These are phyloP conservation scores for Rauvolfia tetraphylla DNA, from an alignment of 257 asterid genomes.

Conservation along the genomic window DNA sequence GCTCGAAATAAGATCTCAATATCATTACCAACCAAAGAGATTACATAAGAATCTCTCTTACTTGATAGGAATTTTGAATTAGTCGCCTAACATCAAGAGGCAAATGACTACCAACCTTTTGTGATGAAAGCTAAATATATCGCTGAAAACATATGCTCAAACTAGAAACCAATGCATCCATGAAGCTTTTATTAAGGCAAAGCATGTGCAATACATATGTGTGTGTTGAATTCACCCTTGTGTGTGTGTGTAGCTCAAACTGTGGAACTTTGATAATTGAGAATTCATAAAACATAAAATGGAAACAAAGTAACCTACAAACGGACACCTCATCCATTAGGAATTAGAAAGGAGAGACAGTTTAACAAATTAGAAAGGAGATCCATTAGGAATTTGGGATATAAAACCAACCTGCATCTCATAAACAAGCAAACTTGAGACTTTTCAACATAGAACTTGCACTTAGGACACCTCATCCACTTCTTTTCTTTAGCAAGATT, in stretches of 20 bases:
- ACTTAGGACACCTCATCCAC: constrained; percentile 55
- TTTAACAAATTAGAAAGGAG: neutral
- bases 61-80: neutral
- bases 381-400: neutral
- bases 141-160: neutral
- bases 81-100: neutral
- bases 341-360: neutral
- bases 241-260: too few relatives aligned
- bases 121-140: neutral
- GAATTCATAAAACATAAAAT: too few relatives aligned
- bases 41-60: neutral
- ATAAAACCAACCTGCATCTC: constrained; percentile 54
- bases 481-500: constrained; percentile 14
- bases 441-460: constrained; percentile 53
- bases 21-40: too few relatives aligned
- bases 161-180: neutral
- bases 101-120: neutral
- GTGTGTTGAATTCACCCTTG: too few relatives aligned
- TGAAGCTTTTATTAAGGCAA: neutral
- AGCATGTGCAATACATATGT: neutral
- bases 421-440: constrained; percentile 56
- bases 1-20: too few relatives aligned
- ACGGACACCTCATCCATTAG: neutral
- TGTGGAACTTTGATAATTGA: too few relatives aligned
- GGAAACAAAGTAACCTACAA: too few relatives aligned